Percentiles rank a stretch among this genome's conserved stretches.
Conservation (phyloP, 192 early-diverging fungal species). For the Coemansia brasiliensis region DNA sequence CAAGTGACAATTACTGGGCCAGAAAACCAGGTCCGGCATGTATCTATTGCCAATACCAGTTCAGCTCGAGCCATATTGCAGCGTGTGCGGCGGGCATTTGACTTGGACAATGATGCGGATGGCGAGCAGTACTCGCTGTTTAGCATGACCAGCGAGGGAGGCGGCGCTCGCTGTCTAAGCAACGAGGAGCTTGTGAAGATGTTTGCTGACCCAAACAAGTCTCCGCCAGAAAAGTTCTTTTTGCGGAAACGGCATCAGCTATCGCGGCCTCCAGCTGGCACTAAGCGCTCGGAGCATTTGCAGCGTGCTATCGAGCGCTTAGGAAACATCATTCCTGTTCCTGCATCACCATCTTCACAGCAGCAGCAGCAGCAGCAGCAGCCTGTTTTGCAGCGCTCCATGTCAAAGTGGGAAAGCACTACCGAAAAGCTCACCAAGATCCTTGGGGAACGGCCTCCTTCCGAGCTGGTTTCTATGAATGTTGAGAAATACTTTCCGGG, state of each 20-base stretch:
- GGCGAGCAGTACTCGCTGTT: slow-evolving; percentile 73
- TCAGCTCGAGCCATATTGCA: slow-evolving; percentile 70
- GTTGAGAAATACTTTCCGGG: slow-evolving; percentile 91
- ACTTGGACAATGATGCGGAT: slow-evolving; percentile 65
- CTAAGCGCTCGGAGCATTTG: slow-evolving; percentile 44
- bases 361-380: slow-evolving; percentile 18
- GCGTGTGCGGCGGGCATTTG: slow-evolving; percentile 79
- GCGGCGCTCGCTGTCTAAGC: slow-evolving; percentile 65
- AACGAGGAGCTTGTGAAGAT: slow-evolving; percentile 81
- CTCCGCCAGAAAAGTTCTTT: slow-evolving; percentile 70
- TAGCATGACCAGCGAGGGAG: slow-evolving; percentile 68
- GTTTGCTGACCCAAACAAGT: slow-evolving; percentile 65
- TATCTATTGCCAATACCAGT: slow-evolving; percentile 70
- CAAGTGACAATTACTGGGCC: slow-evolving; percentile 80
- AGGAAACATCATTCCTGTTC: slow-evolving; percentile 35
- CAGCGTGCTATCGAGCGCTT: slow-evolving; percentile 46
- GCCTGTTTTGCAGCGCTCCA: slow-evolving; percentile 12
- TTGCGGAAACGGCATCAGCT: slow-evolving; percentile 69
- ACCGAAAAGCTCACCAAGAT: slow-evolving; percentile 68
- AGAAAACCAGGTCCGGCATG: slow-evolving; percentile 74
- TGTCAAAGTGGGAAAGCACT: slow-evolving; percentile 41
- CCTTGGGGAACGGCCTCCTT: slow-evolving; percentile 93
- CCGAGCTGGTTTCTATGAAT: slow-evolving; percentile 89
- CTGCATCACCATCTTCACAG: neutral
- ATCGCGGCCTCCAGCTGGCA: slow-evolving; percentile 39